phyloP scores from a whole-genome alignment of 1,284 basidiomycete species.

The Boletus smithii region DNA sequence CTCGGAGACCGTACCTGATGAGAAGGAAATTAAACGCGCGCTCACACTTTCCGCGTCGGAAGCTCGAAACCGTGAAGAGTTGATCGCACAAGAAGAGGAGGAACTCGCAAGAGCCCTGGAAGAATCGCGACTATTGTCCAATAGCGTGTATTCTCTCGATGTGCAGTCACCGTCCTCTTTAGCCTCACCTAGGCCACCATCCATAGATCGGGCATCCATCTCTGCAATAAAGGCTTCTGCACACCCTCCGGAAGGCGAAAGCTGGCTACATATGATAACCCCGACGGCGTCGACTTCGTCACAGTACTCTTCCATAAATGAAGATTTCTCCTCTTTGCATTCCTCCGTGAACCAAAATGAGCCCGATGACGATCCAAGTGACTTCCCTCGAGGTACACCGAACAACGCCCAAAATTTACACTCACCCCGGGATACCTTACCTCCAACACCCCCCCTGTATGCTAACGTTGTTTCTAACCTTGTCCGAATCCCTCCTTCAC shows the following conservation, averaged over 20 bases:
- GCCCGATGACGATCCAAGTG: constrained; percentile 2
- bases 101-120: constrained; percentile 62
- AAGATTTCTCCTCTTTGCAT: constrained; percentile 7
- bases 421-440: constrained; percentile 5
- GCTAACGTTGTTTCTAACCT: constrained; percentile 25
- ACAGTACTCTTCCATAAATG: constrained; percentile 11
- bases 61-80: constrained; percentile 36
- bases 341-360: constrained; percentile 3
- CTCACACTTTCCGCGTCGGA: constrained; percentile 57
- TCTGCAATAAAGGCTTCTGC: constrained; percentile 14
- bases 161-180: constrained; percentile 12
- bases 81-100: constrained; percentile 51
- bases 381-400: constrained; percentile 4
- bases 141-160: constrained; percentile 17
- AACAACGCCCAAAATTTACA: constrained; percentile 8
- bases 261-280: constrained; percentile 34
- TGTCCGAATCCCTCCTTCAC: constrained; percentile 16
- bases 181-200: constrained; percentile 6
- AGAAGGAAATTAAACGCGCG: constrained; percentile 37
- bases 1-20: constrained; percentile 17
- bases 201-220: constrained; percentile 18
- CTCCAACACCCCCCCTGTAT: constrained; percentile 26
- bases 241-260: constrained; percentile 29
- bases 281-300: constrained; percentile 30
- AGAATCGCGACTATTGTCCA: constrained; percentile 47